Evolutionary conservation across 2,329 filamentous ascomycete genomes (phyloP).

Genomic region (Monosporascus sp.): DNA sequence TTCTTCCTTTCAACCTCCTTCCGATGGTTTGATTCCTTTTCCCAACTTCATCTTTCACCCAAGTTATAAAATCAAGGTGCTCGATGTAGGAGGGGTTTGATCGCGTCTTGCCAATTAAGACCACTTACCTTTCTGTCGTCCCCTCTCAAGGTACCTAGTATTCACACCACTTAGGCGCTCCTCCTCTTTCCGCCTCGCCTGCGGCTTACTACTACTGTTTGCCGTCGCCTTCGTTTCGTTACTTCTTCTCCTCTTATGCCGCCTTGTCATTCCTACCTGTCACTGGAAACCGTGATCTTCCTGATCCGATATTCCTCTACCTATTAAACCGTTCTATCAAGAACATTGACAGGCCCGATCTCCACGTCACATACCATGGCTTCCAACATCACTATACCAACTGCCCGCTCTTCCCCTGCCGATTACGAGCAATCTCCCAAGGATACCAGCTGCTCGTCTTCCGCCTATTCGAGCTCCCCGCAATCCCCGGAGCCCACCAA

Average conservation of each 20-base stretch:
- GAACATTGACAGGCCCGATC: neutral
- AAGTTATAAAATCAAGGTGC: neutral
- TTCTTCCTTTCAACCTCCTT: neutral
- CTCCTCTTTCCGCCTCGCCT: neutral
- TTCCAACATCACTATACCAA: conserved; percentile 65
- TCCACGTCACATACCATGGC: conserved; percentile 43
- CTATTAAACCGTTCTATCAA: neutral
- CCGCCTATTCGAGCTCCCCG: conserved; percentile 52
- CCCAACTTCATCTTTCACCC: neutral
- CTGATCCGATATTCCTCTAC: too few species aligned
- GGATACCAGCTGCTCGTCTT: conserved; percentile 44
- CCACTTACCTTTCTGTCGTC: neutral
- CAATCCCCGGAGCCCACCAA: conserved; percentile 37
- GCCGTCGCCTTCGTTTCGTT: neutral
- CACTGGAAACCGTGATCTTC: neutral
- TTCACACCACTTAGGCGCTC: neutral
- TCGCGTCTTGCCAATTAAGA: neutral
- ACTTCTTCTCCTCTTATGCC: neutral
- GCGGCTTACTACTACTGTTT: neutral
- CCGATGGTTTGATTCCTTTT: neutral
- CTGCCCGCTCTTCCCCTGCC: conserved; percentile 31
- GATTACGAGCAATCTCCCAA: conserved; percentile 37
- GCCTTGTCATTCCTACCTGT: neutral
- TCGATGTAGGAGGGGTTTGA: neutral
- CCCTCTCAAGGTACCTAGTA: neutral